These are phyloP conservation scores for Colletotrichum trifolii DNA, from an alignment of 2,329 filamentous ascomycete species.

Conservation along the genomic window DNA sequence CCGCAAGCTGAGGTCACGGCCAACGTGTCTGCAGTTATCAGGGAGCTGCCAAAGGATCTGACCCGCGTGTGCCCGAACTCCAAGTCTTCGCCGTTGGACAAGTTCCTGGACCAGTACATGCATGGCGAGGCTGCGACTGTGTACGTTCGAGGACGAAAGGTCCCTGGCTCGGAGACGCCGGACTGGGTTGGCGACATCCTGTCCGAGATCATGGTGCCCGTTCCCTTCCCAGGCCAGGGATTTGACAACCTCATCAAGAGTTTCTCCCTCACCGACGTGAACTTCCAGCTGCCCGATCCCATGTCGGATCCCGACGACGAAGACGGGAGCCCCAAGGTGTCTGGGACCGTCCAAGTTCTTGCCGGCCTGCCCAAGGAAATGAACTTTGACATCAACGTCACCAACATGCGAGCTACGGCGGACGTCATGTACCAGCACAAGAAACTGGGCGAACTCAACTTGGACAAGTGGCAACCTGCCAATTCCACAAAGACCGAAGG, in stretches of 20 bases:
- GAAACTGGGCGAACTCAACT: slow-evolving; percentile 83
- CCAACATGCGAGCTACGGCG: slow-evolving; percentile 78
- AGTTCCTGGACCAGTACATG: slow-evolving; percentile 83
- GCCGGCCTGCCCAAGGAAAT: slow-evolving; percentile 85
- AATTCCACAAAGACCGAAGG: slow-evolving; percentile 78
- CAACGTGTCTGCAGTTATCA: slow-evolving; percentile 77
- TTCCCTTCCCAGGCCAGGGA: slow-evolving; percentile 84
- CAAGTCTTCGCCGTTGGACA: slow-evolving; percentile 84
- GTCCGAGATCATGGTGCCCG: slow-evolving; percentile 82
- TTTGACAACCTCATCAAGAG: slow-evolving; percentile 88
- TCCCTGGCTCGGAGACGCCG: slow-evolving; percentile 75
- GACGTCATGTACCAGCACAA: slow-evolving; percentile 82
- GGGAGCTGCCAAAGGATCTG: slow-evolving; percentile 78
- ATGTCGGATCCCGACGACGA: slow-evolving; percentile 80
- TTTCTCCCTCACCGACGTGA: slow-evolving; percentile 85
- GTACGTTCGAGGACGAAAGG: slow-evolving; percentile 82
- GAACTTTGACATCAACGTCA: slow-evolving; percentile 85
- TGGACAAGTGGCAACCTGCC: slow-evolving; percentile 85
- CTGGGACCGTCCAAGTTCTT: slow-evolving; percentile 83
- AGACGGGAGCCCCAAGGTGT: slow-evolving; percentile 79
- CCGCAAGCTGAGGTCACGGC: slow-evolving; percentile 76
- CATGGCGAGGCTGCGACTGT: slow-evolving; percentile 82
- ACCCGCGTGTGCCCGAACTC: slow-evolving; percentile 80
- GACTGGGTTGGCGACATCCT: slow-evolving; percentile 85
- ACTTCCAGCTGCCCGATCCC: slow-evolving; percentile 86